These are phyloP conservation scores for Aspergillus flavus DNA, from an alignment of 2,329 filamentous ascomycete genomes.

Conservation along the genomic window DNA sequence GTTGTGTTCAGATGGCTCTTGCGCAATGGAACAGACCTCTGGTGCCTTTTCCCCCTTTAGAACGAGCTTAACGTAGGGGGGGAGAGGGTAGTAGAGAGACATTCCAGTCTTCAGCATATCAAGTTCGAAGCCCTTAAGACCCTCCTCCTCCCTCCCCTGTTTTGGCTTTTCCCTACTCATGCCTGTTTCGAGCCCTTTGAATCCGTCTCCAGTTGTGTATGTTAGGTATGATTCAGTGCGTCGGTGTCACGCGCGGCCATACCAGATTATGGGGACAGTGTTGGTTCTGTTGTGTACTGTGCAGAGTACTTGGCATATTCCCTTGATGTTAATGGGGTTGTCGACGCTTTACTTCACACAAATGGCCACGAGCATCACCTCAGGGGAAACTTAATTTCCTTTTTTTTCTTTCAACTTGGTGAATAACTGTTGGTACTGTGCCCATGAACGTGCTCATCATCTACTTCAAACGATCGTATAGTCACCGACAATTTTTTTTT, in stretches of 20 bases:
- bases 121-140: background rate
- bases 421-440: background rate
- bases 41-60: conserved; percentile 4
- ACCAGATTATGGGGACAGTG: background rate
- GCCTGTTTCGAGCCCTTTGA: background rate
- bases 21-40: background rate
- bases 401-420: conserved; percentile 5
- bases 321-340: background rate
- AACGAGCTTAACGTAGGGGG: background rate
- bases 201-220: background rate
- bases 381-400: background rate
- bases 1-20: conserved; percentile 7
- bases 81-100: background rate
- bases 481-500: conserved; percentile 19
- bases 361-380: background rate
- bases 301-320: conserved; percentile 1
- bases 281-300: conserved; percentile 1
- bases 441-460: conserved; percentile 2
- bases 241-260: conserved; percentile 1
- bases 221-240: background rate
- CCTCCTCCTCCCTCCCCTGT: background rate
- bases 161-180: background rate
- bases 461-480: conserved; percentile 1
- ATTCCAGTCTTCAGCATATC: conserved; percentile 12
- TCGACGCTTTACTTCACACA: background rate